phyloP scores from a whole-genome alignment of 2,329 filamentous ascomycete genomes.

The Graphilbum fragrans region DNA sequence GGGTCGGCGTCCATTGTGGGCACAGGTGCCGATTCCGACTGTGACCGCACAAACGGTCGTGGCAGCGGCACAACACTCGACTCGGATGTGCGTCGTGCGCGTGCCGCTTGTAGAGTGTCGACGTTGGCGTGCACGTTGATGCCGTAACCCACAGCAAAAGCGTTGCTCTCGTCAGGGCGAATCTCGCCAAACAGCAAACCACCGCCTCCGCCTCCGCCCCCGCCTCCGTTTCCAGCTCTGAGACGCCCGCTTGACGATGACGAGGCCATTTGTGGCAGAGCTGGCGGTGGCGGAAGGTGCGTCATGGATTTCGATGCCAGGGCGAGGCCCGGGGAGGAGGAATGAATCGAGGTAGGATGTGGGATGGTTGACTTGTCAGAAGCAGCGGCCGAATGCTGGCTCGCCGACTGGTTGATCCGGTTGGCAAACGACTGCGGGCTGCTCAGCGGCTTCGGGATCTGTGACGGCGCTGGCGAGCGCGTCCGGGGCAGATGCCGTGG shows the following conservation, averaged over 20 bases:
- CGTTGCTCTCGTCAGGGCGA: slow-evolving; percentile 43
- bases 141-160: slow-evolving; percentile 44
- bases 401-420: slow-evolving; percentile 34
- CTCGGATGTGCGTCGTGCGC: slow-evolving; percentile 56
- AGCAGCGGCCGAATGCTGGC: too few relatives aligned
- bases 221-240: neutral
- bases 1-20: slow-evolving; percentile 42
- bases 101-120: slow-evolving; percentile 7
- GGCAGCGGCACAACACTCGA: slow-evolving; percentile 48
- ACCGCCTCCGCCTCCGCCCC: neutral
- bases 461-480: neutral
- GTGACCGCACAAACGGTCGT: slow-evolving; percentile 30
- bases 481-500: neutral
- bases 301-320: slow-evolving; percentile 32
- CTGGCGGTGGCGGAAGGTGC: slow-evolving; percentile 23
- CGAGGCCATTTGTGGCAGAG: slow-evolving; percentile 7
- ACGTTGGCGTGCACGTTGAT: slow-evolving; percentile 26
- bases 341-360: too few relatives aligned
- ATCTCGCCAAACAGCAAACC: slow-evolving; percentile 67
- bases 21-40: slow-evolving; percentile 36
- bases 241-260: slow-evolving; percentile 17
- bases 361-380: too few relatives aligned
- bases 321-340: too few relatives aligned
- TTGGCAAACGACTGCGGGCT: slow-evolving; percentile 24
- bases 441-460: neutral